Conservation (phyloP, 78 protist genomes). For the Pigoraptor vietnamica region DNA sequence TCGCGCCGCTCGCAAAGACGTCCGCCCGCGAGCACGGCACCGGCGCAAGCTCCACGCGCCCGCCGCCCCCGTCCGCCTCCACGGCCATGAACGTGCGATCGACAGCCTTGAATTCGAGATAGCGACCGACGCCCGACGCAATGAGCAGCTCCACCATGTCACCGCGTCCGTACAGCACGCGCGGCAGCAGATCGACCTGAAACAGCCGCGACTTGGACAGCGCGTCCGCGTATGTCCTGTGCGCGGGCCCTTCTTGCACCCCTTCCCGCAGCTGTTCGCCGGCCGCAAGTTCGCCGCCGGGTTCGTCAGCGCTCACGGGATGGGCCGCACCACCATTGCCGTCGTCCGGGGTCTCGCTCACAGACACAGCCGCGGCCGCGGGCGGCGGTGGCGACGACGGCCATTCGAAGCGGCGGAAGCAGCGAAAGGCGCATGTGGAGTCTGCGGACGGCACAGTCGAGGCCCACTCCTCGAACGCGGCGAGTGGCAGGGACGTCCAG, state of each 20-base stretch:
- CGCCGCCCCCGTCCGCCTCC: background rate
- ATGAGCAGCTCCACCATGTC: constrained; percentile 42
- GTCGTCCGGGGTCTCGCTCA: background rate
- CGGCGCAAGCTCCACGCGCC: background rate
- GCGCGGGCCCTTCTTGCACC: too few species aligned
- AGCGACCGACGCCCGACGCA: constrained; percentile 40
- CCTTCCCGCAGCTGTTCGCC: too few species aligned
- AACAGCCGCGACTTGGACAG: background rate
- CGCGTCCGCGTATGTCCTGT: background rate
- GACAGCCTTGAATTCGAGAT: constrained; percentile 63
- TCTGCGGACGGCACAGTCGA: too few species aligned
- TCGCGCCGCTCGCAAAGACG: constrained; percentile 28
- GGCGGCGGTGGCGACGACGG: background rate
- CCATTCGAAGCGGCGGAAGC: background rate
- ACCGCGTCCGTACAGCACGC: constrained; percentile 22
- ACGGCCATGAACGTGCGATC: constrained; percentile 24
- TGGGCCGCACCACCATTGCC: too few species aligned
- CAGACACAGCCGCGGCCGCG: background rate
- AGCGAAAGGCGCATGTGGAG: background rate
- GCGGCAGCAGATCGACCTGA: background rate
- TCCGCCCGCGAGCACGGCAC: constrained; percentile 61
- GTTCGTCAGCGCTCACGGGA: background rate
- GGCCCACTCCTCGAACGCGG: background rate
- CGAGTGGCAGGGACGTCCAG: constrained; percentile 34
- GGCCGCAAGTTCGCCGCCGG: background rate